Conservation (phyloP, 2,329 filamentous ascomycete species). For the Onygenales sp. region DNA sequence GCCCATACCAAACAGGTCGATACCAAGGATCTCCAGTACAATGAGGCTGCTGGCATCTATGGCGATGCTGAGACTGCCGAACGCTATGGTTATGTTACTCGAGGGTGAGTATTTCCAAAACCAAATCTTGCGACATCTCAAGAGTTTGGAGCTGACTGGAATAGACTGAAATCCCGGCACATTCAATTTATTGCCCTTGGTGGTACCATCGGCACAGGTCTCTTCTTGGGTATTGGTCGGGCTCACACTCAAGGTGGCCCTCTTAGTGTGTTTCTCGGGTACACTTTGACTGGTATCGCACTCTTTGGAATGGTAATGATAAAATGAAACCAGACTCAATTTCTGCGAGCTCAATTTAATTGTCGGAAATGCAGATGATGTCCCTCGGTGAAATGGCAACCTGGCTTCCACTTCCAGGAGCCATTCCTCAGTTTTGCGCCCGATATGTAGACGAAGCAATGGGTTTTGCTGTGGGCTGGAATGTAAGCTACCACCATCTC, state of each 20-base stretch:
- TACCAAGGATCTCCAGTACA: slow-evolving; percentile 22
- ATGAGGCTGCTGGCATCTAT: slow-evolving; percentile 44
- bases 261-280: slow-evolving; percentile 33
- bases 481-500: slow-evolving; percentile 58
- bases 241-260: slow-evolving; percentile 40
- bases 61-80: slow-evolving; percentile 43
- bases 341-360: neutral
- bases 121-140: neutral
- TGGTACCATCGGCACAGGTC: slow-evolving; percentile 48
- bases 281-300: slow-evolving; percentile 40
- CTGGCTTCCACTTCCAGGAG: slow-evolving; percentile 40
- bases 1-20: slow-evolving; percentile 14
- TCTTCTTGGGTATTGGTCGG: slow-evolving; percentile 46
- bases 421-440: slow-evolving; percentile 37
- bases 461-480: slow-evolving; percentile 40
- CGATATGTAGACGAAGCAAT: slow-evolving; percentile 39
- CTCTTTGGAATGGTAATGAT: slow-evolving; percentile 33
- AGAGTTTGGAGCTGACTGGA: neutral
- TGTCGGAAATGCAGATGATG: slow-evolving; percentile 18
- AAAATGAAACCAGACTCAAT: neutral
- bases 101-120: slow-evolving; percentile 32
- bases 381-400: slow-evolving; percentile 42
- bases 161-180: slow-evolving; percentile 42
- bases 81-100: slow-evolving; percentile 42
- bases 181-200: slow-evolving; percentile 53